These are phyloP conservation scores for Areca catechu DNA, from an alignment of 176 grass and related monocot species.

Conservation along the genomic window DNA sequence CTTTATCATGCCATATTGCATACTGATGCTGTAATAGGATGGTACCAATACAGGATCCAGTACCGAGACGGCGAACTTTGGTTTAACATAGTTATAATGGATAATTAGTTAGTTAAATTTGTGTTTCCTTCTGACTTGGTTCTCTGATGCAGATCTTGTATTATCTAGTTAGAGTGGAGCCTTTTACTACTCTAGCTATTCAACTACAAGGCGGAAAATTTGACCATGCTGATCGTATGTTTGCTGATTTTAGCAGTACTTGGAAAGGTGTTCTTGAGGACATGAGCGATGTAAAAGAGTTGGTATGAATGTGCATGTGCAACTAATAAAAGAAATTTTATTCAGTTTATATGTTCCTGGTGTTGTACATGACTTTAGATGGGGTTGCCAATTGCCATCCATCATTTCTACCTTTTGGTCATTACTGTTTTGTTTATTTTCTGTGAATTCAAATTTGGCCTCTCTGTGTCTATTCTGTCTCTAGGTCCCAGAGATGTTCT, in stretches of 20 bases:
- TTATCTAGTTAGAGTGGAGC: conserved; percentile 97
- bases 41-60: too few species aligned
- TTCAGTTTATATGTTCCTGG: not conserved
- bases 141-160: conserved; percentile 74
- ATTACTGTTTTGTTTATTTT: too few species aligned
- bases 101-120: not conserved
- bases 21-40: too few species aligned
- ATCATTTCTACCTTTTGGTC: too few species aligned
- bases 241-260: conserved; percentile 78
- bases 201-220: conserved; percentile 99
- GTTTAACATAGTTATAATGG: not conserved
- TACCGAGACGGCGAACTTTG: too few species aligned
- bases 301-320: conserved; percentile 52
- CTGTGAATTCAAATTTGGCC: too few species aligned
- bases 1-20: too few species aligned
- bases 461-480: conserved; percentile 5
- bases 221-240: conserved; percentile 99
- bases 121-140: conserved; percentile 16
- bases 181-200: conserved; percentile 94
- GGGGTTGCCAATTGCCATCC: too few species aligned
- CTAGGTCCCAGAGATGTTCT: conserved; percentile 97
- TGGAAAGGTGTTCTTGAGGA: conserved; percentile 96
- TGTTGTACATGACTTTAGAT: too few species aligned
- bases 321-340: conserved; percentile 1
- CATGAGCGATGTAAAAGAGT: conserved; percentile 99